A percentile compares a stretch with the other conserved stretches of the same genome.
phyloP scores from a whole-genome alignment of 352 stramenopile species.

The Blastocystis sp. region DNA sequence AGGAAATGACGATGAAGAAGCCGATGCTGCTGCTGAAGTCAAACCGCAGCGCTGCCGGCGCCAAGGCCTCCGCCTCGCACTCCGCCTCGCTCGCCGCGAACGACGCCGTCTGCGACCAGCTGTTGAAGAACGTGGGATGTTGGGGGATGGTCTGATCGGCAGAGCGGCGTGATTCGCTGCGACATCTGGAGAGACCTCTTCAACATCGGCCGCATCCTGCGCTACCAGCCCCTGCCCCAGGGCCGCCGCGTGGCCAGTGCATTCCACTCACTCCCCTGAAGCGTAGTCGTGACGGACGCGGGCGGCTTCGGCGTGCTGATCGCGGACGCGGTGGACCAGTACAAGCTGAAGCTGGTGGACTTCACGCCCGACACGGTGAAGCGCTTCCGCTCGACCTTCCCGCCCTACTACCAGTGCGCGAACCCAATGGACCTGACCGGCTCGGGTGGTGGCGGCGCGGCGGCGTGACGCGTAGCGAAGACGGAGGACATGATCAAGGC shows the following conservation, averaged over 20 bases:
- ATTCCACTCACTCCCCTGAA: not conserved
- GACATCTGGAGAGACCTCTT: slow-evolving; percentile 53
- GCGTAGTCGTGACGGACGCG: slow-evolving; percentile 40
- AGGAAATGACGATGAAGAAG: slow-evolving; percentile 30
- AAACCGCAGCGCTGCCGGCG: slow-evolving; percentile 53
- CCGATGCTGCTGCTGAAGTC: slow-evolving; percentile 64
- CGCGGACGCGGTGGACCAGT: slow-evolving; percentile 32
- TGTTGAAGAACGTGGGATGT: slow-evolving; percentile 25
- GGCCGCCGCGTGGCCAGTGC: slow-evolving; percentile 18
- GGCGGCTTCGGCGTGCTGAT: slow-evolving; percentile 34
- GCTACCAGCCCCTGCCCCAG: slow-evolving; percentile 37
- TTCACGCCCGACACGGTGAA: slow-evolving; percentile 9
- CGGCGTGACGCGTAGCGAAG: not conserved
- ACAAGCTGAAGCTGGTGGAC: slow-evolving; percentile 38
- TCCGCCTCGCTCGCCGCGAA: slow-evolving; percentile 69
- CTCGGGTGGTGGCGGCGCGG: not conserved
- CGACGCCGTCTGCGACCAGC: slow-evolving; percentile 54
- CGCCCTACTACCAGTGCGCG: slow-evolving; percentile 22
- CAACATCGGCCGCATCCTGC: slow-evolving; percentile 31
- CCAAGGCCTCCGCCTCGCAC: slow-evolving; percentile 66
- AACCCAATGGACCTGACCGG: slow-evolving; percentile 54
- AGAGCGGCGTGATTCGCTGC: slow-evolving; percentile 54
- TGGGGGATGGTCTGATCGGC: not conserved
- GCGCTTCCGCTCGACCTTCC: slow-evolving; percentile 12
- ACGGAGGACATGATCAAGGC: slow-evolving; percentile 28